Conservation (phyloP, 441 rosid species). For the Hura crepitans region DNA sequence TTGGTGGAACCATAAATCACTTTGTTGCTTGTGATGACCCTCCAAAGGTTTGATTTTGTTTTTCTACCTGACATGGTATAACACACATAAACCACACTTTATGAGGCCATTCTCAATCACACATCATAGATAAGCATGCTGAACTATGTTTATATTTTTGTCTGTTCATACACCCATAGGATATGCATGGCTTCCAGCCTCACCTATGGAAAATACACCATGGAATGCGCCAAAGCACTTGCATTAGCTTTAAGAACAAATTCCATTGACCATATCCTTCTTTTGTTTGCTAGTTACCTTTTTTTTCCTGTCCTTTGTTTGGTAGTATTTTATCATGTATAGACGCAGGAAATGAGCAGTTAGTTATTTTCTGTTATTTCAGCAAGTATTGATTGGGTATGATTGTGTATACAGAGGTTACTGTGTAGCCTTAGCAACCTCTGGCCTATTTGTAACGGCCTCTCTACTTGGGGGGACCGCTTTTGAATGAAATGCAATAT, state of each 20-base stretch:
- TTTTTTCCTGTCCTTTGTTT: background rate
- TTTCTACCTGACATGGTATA: conserved; percentile 8
- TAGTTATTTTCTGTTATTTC: no score
- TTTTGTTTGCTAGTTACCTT: background rate
- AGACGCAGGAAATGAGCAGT: no score
- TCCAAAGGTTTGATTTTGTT: conserved; percentile 70
- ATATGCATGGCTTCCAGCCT: background rate
- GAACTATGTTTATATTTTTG: background rate
- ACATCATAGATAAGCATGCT: background rate
- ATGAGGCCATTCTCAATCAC: background rate
- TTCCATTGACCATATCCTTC: background rate
- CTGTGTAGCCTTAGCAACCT: no score
- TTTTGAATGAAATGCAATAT: no score
- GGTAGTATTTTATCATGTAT: background rate
- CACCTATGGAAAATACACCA: background rate
- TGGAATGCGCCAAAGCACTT: background rate
- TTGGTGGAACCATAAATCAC: conserved; percentile 85
- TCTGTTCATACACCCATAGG: background rate
- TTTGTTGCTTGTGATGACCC: conserved; percentile 59
- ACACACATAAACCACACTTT: background rate
- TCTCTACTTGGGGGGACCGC: no score
- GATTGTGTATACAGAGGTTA: no score
- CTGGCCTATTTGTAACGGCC: no score
- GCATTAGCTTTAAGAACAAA: conserved; percentile 6
- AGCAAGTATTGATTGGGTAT: no score